Evolutionary conservation across 108 stramenopile species (phyloP), one percentile per base, ranked within the genome.

Genomic region (Aurantiochytrium sp.): DNA sequence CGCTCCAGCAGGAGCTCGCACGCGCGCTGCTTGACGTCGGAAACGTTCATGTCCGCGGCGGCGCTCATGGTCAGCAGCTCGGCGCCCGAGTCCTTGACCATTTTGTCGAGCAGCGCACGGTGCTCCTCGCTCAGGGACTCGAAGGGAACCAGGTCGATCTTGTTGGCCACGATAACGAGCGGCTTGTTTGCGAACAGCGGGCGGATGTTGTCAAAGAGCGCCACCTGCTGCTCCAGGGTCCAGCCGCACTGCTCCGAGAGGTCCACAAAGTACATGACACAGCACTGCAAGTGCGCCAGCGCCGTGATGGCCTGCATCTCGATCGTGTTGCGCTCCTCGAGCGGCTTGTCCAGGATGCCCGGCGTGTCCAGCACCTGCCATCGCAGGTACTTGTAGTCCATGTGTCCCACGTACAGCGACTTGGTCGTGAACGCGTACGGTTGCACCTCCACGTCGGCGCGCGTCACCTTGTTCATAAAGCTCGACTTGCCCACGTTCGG

Each of bases 351-450:
- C 87, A 99, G 90, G 68, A 99, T 98, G 22, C 99, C 99, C 17
- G 99, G 99, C 15, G 99, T 99, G 91, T 99, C 99, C 90, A 99
- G 97, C 53, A 98, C 98, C 93, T 99, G 99, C 99, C 99, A 99
- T 59, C 98, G 92, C 89, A 98, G 89, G 89, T 97, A 99, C 68
- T 96, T 93, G 94, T 99, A 97, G 91, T 99, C 99, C 90, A 97
- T 97, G 90, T 99, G 99, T 34, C 99, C 99, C 6, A 99, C 99
- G 89, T 97, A 99, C 69, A 99, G 91, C 55, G 96, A 95, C 94
- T 99, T 99, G 90, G 99, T 99, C 3, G 99, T 99, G 89, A 99
- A 99, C 0, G 99, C 99, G 90, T 98, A 99, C 8, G 99, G 99
- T 90, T 99, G 98, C 3, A 99, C 99, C 86, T 99, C 99, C 39